A percentile compares a stretch with the other conserved stretches of the same genome.
phyloP scores from a whole-genome alignment of 2,329 filamentous ascomycete genomes.

The Aspergillus brasiliensis region DNA sequence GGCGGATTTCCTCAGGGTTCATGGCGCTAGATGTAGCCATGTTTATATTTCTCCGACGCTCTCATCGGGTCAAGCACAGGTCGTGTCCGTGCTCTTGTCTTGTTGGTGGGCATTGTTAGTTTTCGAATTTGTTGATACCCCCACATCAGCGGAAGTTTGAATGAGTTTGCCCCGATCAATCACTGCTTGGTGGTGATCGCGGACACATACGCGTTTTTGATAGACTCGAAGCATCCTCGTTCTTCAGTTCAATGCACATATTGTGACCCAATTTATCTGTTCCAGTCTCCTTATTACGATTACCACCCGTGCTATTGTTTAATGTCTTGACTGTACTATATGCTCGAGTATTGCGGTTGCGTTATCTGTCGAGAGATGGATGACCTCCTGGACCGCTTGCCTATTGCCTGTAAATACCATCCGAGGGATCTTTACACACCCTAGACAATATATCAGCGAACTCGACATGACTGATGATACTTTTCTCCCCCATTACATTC shows the following conservation, averaged over 20 bases:
- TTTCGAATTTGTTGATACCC: slow-evolving; percentile 30
- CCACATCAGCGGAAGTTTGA: slow-evolving; percentile 26
- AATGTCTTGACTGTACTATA: not conserved
- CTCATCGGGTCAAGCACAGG: not conserved
- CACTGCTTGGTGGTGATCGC: slow-evolving; percentile 11
- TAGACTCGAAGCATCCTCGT: slow-evolving; percentile 23
- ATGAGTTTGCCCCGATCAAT: slow-evolving; percentile 23
- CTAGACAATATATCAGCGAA: not conserved
- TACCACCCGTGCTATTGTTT: slow-evolving; percentile 1
- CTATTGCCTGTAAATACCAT: not conserved
- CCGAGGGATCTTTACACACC: not conserved
- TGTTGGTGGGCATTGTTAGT: slow-evolving; percentile 19
- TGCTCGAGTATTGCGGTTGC: not conserved
- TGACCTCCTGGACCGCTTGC: not conserved
- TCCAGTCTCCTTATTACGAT: slow-evolving; percentile 4
- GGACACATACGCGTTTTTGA: slow-evolving; percentile 14
- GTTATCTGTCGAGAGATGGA: not conserved
- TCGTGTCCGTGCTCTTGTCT: slow-evolving; percentile 10
- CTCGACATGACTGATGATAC: no score
- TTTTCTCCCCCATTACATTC: not conserved
- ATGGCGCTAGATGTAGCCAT: slow-evolving; percentile 17
- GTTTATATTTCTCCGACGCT: slow-evolving; percentile 10
- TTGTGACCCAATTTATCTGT: slow-evolving; percentile 9
- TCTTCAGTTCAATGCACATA: slow-evolving; percentile 22
- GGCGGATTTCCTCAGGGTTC: slow-evolving; percentile 7